These are phyloP conservation scores for Sordaria brevicollis DNA, from an alignment of 495 filamentous ascomycete genomes.

Conservation along the genomic window DNA sequence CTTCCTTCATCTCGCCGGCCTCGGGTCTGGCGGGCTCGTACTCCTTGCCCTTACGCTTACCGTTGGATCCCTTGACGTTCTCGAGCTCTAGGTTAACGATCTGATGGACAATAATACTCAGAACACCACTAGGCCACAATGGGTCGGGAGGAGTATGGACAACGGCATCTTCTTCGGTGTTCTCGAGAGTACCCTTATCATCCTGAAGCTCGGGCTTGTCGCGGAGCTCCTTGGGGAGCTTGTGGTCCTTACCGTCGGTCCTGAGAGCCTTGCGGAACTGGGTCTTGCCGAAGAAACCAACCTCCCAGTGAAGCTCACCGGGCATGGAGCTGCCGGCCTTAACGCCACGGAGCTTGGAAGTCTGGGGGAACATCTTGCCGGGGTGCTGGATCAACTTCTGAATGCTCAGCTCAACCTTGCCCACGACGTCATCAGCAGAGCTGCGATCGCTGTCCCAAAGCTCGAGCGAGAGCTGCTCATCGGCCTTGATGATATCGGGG, in stretches of 20 bases:
- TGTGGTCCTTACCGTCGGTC: constrained; percentile 75
- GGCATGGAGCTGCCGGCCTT: constrained; percentile 83
- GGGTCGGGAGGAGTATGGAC: constrained; percentile 87
- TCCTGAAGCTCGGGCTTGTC: constrained; percentile 75
- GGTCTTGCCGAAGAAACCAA: constrained; percentile 87
- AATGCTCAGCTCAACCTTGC: constrained; percentile 86
- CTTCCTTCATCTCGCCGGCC: constrained; percentile 75
- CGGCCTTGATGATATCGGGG: constrained; percentile 79
- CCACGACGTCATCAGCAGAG: constrained; percentile 86
- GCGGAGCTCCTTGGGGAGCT: constrained; percentile 59
- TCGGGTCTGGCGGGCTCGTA: constrained; percentile 79
- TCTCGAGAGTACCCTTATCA: constrained; percentile 73
- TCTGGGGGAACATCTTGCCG: constrained; percentile 80
- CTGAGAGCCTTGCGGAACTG: constrained; percentile 70
- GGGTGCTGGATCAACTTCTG: constrained; percentile 92
- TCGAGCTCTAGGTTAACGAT: constrained; percentile 87
- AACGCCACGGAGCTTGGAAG: constrained; percentile 73
- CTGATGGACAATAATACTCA: constrained; percentile 79
- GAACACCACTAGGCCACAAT: constrained; percentile 81
- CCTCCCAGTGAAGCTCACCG: constrained; percentile 89
- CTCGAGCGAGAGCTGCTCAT: constrained; percentile 86
- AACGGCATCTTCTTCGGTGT: constrained; percentile 67
- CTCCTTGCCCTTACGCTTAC: constrained; percentile 66
- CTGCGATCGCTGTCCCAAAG: constrained; percentile 89
- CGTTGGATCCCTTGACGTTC: constrained; percentile 61